phyloP scores from a whole-genome alignment of 1,284 basidiomycete genomes.

The Neolentinus lepideus region DNA sequence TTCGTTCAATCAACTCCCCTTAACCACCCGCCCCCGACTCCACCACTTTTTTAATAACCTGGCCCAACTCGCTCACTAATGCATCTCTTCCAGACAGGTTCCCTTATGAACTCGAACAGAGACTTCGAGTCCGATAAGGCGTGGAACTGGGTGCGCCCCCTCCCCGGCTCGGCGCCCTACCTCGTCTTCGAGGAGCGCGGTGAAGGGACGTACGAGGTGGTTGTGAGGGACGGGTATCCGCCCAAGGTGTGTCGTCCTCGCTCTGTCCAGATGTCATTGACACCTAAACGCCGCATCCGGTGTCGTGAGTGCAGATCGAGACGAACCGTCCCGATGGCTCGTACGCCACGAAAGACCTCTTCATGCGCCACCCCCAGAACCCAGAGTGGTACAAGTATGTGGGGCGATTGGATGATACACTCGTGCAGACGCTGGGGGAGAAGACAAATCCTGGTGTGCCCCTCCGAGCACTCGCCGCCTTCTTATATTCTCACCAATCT shows the following conservation, averaged over 20 bases:
- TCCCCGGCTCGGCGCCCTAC: constrained; percentile 26
- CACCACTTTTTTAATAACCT: too few species aligned
- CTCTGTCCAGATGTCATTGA: too few species aligned
- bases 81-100: constrained; percentile 25
- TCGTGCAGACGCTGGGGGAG: constrained; percentile 43
- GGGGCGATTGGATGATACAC: constrained; percentile 54
- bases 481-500: neutral
- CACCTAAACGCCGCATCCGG: too few species aligned
- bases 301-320: constrained; percentile 20
- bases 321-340: constrained; percentile 50
- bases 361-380: constrained; percentile 37
- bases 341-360: constrained; percentile 55
- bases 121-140: constrained; percentile 45
- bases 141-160: constrained; percentile 51
- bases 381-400: constrained; percentile 43
- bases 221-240: constrained; percentile 49
- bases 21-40: too few species aligned
- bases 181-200: constrained; percentile 38
- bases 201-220: constrained; percentile 40
- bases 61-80: too few species aligned
- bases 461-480: neutral
- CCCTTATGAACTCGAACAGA: constrained; percentile 44
- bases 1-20: too few species aligned
- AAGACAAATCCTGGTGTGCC: constrained; percentile 41
- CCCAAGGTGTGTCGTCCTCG: constrained; percentile 23